These are phyloP conservation scores for Naganishia sp. DNA, from an alignment of 1,284 basidiomycete genomes.

Conservation along the genomic window DNA sequence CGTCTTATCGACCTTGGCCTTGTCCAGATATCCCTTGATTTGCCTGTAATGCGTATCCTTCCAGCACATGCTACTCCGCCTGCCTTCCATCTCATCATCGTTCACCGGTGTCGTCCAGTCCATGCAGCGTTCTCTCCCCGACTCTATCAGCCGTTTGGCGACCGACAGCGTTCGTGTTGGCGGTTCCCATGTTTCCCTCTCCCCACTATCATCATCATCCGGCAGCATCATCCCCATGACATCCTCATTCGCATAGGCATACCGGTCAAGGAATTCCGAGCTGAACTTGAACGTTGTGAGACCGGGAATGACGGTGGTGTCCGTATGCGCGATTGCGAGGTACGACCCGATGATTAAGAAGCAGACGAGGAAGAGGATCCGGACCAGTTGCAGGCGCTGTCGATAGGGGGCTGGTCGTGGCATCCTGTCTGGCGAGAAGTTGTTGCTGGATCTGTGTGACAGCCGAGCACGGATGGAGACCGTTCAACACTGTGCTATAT, in stretches of 20 bases:
- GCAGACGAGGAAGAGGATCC: not conserved
- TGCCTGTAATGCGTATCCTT: conserved; percentile 22
- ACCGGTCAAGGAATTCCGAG: conserved; percentile 4
- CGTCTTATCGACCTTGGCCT: conserved; percentile 2
- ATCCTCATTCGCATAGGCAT: conserved; percentile 16
- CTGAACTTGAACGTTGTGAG: conserved; percentile 8
- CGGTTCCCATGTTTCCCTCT: not conserved
- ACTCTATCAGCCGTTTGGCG: not conserved
- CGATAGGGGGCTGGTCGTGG: conserved; percentile 1
- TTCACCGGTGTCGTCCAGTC: conserved; percentile 10
- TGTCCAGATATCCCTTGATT: conserved; percentile 11
- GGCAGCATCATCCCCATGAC: not conserved
- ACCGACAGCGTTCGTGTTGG: not conserved
- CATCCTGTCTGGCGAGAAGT: not conserved
- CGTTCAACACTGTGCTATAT: too few species aligned
- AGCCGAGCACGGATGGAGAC: not conserved
- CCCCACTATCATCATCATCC: not conserved
- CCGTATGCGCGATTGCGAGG: not conserved
- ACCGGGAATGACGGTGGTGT: not conserved
- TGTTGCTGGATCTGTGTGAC: not conserved
- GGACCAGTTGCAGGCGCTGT: conserved; percentile 6
- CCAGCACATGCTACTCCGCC: conserved; percentile 8
- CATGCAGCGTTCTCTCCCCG: not conserved
- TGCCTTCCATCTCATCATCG: conserved; percentile 1
- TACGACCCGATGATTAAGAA: not conserved